Conservation (phyloP, 306 rosid genomes). For the Cucurbita argyrosperma region DNA sequence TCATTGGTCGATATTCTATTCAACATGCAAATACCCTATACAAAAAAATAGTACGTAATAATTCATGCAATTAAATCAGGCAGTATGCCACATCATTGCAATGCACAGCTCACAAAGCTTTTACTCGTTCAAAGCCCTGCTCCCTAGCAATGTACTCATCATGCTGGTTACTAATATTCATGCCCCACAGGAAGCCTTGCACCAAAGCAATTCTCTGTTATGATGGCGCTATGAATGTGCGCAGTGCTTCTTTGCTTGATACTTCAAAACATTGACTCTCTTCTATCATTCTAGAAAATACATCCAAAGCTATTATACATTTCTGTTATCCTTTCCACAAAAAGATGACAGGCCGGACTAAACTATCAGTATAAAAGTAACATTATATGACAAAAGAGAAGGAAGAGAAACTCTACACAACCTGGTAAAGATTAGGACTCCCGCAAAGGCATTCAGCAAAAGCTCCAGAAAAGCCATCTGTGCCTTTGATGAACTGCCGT, state of each 20-base stretch:
- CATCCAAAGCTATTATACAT: neutral
- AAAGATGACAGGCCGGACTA: neutral
- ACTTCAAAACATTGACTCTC: neutral
- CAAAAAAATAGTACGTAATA: neutral
- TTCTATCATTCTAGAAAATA: neutral
- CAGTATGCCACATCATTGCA: neutral
- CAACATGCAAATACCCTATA: neutral
- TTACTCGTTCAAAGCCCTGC: neutral
- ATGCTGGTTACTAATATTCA: neutral
- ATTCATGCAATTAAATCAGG: neutral
- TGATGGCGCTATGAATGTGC: neutral
- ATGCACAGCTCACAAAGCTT: neutral
- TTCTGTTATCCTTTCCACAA: neutral
- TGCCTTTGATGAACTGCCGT: constrained; percentile 90
- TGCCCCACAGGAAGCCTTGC: neutral
- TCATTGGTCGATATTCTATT: neutral
- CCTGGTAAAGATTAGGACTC: constrained; percentile 93
- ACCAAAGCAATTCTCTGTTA: neutral
- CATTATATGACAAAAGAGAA: neutral
- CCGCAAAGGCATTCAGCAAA: constrained; percentile 93
- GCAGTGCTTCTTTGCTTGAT: neutral
- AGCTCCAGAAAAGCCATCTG: constrained; percentile 86
- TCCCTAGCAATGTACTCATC: neutral
- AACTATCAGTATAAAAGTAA: neutral
- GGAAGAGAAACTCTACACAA: constrained; percentile 10